Base-by-base conservation (phyloP, 768 basidiomycete species). In the Leccinum fibrillosum region DNA sequence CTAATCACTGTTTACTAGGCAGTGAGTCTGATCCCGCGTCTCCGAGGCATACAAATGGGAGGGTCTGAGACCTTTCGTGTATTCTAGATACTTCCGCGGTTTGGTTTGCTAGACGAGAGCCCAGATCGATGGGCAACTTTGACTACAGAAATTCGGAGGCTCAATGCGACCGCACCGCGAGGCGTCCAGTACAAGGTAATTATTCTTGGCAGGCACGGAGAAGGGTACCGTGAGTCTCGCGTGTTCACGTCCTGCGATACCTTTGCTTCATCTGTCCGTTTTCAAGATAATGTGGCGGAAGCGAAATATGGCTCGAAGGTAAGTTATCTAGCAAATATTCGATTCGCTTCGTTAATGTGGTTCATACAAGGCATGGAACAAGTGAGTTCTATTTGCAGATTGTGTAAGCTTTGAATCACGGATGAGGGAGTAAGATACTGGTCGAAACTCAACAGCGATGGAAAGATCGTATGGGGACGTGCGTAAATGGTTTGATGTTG, bases 391-490 rank as follows among this genome's bases (percentile, higher is more conserved):
- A 2, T 28, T 37, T 12, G 12, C 34, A 11, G n/a, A 9, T 4
- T 1, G 8, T 21, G 10, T 7, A 7, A 3, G 2, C 7, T 15
- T 50, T 32, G 5, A n/a, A 23, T 52, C 5, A 26, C 50, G 5
- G 1, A 47, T 9, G 26, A 17, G 23, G 30, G 23, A 25, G 9
- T n/a, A 17, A 88, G 87, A 13, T 68, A 84, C 63, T 89, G 82
- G 59, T 57, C 59, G 12, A 60, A 53, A 23, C 51, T 49, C n/a
- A 21, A 60, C 5, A 52, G 55, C 10, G 86, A 91, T 60, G 85
- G 77, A 4, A 80, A 86, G 50, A 69, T 88, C 3, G 72, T 72
- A 10, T 90, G 89, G 89, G 89, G 88, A 34, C 88, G 86, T 86
- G 63, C 49, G 58, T 56, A 10, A 7, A 17, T 13, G 1, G 1